These are phyloP conservation scores for Silene latifolia DNA, from an alignment of 148 eudicot genomes.

Conservation along the genomic window DNA sequence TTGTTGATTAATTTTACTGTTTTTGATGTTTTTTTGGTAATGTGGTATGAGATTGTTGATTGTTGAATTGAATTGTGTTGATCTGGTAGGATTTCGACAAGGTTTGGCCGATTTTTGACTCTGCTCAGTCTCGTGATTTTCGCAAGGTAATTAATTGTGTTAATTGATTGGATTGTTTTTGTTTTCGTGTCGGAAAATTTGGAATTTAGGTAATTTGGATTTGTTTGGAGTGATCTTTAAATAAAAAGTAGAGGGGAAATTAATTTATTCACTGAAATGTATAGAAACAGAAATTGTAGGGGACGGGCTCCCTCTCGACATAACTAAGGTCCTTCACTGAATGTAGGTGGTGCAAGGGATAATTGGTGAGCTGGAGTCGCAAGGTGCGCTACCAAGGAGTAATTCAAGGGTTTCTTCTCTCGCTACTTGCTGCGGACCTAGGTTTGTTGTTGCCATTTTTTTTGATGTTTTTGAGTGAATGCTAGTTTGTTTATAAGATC, in stretches of 20 bases:
- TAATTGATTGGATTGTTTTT: neutral
- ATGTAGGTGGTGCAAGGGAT: conserved; percentile 92
- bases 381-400: conserved; percentile 95
- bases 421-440: conserved; percentile 97
- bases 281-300: too few relatives aligned
- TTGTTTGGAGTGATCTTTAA: neutral
- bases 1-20: neutral
- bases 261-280: too few relatives aligned
- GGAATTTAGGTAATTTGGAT: neutral
- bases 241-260: too few relatives aligned
- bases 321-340: neutral
- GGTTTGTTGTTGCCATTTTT: conserved; percentile 41
- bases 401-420: conserved; percentile 98
- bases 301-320: too few relatives aligned
- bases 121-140: conserved; percentile 96
- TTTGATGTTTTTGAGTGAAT: neutral
- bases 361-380: conserved; percentile 94
- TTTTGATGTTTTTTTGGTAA: neutral
- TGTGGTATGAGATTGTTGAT: neutral
- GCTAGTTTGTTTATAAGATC: neutral
- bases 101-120: conserved; percentile 99
- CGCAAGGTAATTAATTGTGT: conserved; percentile 67
- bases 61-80: conserved; percentile 8
- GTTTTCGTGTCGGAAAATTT: neutral
- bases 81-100: conserved; percentile 83